Evolutionary conservation across 139 green algal species (phyloP).

Genomic region (Mesotaenium endlicherianum): DNA sequence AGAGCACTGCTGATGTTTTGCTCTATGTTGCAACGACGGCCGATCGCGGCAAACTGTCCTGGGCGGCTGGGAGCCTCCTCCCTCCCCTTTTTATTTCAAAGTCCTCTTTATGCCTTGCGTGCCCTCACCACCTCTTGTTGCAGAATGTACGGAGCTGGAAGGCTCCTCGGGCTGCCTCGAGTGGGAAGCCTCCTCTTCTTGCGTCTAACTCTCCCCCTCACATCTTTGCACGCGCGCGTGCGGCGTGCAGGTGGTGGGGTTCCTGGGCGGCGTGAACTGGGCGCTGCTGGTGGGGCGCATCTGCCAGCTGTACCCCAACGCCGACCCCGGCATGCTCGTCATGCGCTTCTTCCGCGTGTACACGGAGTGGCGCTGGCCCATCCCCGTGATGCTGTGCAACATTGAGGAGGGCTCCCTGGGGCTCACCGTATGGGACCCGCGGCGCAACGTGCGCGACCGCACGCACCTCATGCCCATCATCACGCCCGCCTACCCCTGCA

Average conservation of each 20-base stretch:
- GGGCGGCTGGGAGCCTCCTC: no score
- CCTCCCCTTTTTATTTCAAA: no score
- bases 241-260: constrained; percentile 64
- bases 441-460: constrained; percentile 71
- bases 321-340: constrained; percentile 63
- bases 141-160: no score
- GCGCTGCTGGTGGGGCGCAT: constrained; percentile 89
- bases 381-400: constrained; percentile 72
- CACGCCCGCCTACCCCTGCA: constrained; percentile 91
- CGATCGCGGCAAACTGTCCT: no score
- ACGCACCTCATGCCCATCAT: constrained; percentile 94
- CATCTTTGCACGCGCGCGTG: neutral
- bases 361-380: constrained; percentile 76
- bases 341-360: constrained; percentile 81
- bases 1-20: no score
- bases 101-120: no score
- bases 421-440: constrained; percentile 80
- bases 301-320: constrained; percentile 88
- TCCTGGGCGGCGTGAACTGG: constrained; percentile 94
- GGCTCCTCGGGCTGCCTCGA: no score
- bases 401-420: constrained; percentile 67
- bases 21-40: no score
- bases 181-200: neutral
- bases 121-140: no score
- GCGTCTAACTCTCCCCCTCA: neutral